Base-by-base conservation (phyloP, 192 early-diverging fungal genomes). In the Haplosporangium gracile region DNA sequence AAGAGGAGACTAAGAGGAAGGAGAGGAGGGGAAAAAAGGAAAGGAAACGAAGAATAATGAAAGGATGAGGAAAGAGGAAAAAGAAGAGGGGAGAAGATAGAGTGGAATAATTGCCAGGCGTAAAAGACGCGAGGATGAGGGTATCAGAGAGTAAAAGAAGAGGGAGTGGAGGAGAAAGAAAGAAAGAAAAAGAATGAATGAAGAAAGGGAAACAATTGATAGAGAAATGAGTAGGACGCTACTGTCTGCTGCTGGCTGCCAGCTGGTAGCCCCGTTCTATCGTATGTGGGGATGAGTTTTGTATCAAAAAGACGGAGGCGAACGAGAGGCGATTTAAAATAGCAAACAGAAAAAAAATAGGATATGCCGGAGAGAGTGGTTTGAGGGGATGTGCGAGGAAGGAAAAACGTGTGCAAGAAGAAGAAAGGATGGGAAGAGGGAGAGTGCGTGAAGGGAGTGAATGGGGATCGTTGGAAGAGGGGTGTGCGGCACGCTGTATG, bases 111-210 rank as follows among this genome's bases (percentile, higher is more conserved):
- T 16, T 22, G 42, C 70, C 10, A 38, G 22, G 36, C 22, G 60
- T 4, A 40, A 40, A 55, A 34, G 57, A 70, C n/a, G 42, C 57
- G 40, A 68, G 26, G 16, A 51, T 51, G 49, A 18, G 49, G 49
- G 15, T 16, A 5, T 51, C 4, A 51, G 16, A 22, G 47, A 20
- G 49, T 51, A 16, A 11, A 20, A 51, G 49, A 51, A n/a, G 65
- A 34, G 15, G 26, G 43, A 15, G 68, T 11, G 20, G 68, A 49
- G 24, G 24, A 70, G 68, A 40, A 32, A 34, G 16, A 32, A 34
- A 32, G 43, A 77, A 26, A 53, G 43, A 70, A 49, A 69, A 24
- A 34, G 68, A 77, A 32, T 15, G 43, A 78, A 71, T 36, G 71
- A 57, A 36, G 34, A 29, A 20, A 22, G 15, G 20, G 42, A 60